phyloP scores from a whole-genome alignment of 78 protist species.

The Speleostelium caveatum region DNA sequence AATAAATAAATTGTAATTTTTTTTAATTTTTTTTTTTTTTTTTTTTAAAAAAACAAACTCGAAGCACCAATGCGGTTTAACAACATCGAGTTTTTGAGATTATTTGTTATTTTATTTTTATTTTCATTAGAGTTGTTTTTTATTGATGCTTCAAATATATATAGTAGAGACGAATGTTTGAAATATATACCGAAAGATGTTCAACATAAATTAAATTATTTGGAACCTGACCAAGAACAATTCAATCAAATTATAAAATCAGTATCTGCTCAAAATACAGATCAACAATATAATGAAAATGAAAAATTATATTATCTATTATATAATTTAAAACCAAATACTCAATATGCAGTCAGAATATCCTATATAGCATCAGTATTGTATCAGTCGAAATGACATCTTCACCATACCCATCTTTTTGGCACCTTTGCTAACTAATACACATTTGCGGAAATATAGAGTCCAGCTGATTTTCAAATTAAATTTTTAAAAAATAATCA shows the following conservation, averaged over 20 bases:
- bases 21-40: too few species aligned
- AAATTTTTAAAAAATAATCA: conserved; percentile 37
- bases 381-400: background rate
- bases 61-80: too few species aligned
- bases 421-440: background rate
- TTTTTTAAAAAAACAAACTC: too few species aligned
- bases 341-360: conserved; percentile 50
- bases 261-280: background rate
- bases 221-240: conserved; percentile 17
- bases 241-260: conserved; percentile 33
- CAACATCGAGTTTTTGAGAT: too few species aligned
- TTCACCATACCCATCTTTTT: background rate
- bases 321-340: conserved; percentile 23
- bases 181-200: background rate
- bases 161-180: conserved; percentile 1
- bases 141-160: background rate
- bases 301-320: conserved; percentile 11
- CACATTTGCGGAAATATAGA: background rate
- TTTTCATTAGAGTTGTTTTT: too few species aligned
- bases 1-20: too few species aligned
- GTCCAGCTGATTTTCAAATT: conserved; percentile 56
- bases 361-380: conserved; percentile 46
- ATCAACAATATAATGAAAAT: background rate
- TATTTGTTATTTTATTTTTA: too few species aligned
- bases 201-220: background rate